A percentile compares a stretch with the other conserved stretches of the same genome.
Evolutionary conservation across 2,329 filamentous ascomycete genomes (phyloP).

Genomic region (Colletotrichum limetticola): DNA sequence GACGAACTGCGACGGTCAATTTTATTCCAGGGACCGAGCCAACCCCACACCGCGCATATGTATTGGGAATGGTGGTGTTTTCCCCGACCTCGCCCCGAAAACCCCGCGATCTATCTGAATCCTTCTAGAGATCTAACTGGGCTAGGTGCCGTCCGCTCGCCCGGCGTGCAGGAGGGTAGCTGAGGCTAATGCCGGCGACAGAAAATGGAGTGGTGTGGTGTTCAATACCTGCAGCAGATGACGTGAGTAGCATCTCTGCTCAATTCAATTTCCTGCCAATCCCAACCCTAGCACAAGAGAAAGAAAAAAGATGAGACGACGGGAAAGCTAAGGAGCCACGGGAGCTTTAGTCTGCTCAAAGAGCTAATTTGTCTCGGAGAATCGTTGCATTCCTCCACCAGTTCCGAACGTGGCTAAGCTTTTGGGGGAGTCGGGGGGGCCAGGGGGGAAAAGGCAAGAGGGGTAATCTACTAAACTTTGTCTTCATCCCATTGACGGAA

Average conservation of each 20-base stretch:
- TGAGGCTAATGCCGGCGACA: background rate
- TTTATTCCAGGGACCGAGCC: slow-evolving; percentile 11
- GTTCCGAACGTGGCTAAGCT: background rate
- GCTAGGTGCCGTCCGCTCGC: slow-evolving; percentile 19
- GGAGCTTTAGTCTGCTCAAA: background rate
- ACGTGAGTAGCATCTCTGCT: background rate
- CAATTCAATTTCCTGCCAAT: background rate
- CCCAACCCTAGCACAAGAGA: background rate
- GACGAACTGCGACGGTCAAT: slow-evolving; percentile 24
- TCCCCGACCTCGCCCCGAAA: background rate
- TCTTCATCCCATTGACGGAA: slow-evolving; percentile 30
- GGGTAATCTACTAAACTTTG: background rate
- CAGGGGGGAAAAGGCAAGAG: background rate
- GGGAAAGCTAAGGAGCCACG: background rate
- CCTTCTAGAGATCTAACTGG: background rate
- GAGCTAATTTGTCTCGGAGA: background rate
- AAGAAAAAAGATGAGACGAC: background rate
- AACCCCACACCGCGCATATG: background rate
- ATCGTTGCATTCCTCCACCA: background rate
- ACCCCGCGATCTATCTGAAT: slow-evolving; percentile 13
- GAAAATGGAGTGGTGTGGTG: background rate
- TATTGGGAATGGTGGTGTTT: background rate
- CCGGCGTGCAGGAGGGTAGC: slow-evolving; percentile 1
- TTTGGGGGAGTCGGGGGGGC: background rate
- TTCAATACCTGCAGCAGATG: background rate